Percentiles rank a stretch among this genome's conserved stretches.
These are phyloP conservation scores for Ramaria rubella DNA, from an alignment of 768 basidiomycete genomes.

Conservation along the genomic window DNA sequence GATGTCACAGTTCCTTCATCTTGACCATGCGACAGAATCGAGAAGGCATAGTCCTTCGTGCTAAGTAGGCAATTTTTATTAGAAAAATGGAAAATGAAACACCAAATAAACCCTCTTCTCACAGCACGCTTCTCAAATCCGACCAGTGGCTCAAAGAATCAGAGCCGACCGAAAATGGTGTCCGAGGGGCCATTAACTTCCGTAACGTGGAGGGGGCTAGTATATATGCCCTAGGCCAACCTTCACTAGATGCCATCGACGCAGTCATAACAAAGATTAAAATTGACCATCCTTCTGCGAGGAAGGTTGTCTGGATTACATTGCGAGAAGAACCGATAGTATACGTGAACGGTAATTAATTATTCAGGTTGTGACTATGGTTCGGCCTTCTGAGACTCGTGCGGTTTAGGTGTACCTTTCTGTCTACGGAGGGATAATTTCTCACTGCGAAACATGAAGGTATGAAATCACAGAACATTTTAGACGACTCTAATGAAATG, in stretches of 20 bases:
- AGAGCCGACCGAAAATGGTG: slow-evolving; percentile 49
- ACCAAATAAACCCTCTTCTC: slow-evolving; percentile 1
- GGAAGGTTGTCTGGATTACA: slow-evolving; percentile 81
- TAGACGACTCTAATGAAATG: not conserved
- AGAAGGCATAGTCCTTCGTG: slow-evolving; percentile 87
- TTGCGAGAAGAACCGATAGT: slow-evolving; percentile 90
- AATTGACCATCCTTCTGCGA: slow-evolving; percentile 49
- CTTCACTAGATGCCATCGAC: slow-evolving; percentile 79
- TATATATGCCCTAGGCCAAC: slow-evolving; percentile 92
- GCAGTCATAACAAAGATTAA: slow-evolving; percentile 67
- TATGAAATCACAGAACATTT: slow-evolving; percentile 20
- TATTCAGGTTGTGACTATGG: too few species aligned
- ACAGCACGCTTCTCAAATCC: slow-evolving; percentile 81
- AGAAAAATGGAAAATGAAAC: not conserved
- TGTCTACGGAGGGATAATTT: slow-evolving; percentile 66
- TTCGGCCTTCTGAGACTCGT: too few species aligned
- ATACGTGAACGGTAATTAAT: slow-evolving; percentile 86
- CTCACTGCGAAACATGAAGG: slow-evolving; percentile 91
- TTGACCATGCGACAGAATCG: slow-evolving; percentile 56
- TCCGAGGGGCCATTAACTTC: slow-evolving; percentile 95
- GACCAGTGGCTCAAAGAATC: slow-evolving; percentile 85
- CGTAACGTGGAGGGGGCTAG: slow-evolving; percentile 72
- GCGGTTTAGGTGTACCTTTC: slow-evolving; percentile 8
- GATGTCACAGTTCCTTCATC: not conserved
- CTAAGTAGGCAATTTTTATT: slow-evolving; percentile 47